A percentile compares a stretch with the other conserved stretches of the same genome.
Evolutionary conservation across 2,329 filamentous ascomycete genomes (phyloP).

Genomic region (Alternaria sp.): DNA sequence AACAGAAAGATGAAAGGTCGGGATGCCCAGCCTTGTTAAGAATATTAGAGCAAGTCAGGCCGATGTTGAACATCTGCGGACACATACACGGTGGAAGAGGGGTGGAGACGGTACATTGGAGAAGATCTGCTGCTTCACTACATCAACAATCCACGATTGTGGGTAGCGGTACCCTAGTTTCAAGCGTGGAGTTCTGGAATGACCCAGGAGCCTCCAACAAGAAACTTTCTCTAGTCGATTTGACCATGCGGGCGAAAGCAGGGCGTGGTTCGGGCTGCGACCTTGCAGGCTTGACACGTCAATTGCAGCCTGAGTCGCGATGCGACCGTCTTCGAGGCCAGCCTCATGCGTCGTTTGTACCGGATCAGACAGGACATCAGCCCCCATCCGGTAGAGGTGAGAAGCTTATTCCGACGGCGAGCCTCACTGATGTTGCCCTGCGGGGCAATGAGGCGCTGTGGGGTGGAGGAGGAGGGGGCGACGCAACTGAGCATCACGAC

Average conservation of each 20-base stretch:
- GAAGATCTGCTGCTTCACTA: constrained; percentile 39
- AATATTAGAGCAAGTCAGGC: constrained; percentile 68
- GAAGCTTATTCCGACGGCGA: constrained; percentile 35
- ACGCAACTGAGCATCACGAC: constrained; percentile 25
- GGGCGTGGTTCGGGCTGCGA: constrained; percentile 46
- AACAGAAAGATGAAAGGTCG: constrained; percentile 40
- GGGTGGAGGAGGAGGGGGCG: constrained; percentile 24
- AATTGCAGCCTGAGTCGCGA: constrained; percentile 28
- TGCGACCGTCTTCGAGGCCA: constrained; percentile 27
- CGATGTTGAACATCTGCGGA: constrained; percentile 72
- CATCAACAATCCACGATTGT: constrained; percentile 7
- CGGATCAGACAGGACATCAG: constrained; percentile 13
- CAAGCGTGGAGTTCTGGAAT: constrained; percentile 60
- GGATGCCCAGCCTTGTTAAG: constrained; percentile 69
- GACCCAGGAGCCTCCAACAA: constrained; percentile 66
- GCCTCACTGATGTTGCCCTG: constrained; percentile 29
- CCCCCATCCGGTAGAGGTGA: constrained; percentile 33
- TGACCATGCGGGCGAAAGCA: constrained; percentile 58
- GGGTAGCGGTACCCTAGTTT: constrained; percentile 54
- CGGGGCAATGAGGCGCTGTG: constrained; percentile 34
- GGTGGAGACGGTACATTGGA: constrained; percentile 69
- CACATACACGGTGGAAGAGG: constrained; percentile 76
- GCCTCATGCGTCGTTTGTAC: constrained; percentile 22
- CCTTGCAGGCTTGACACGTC: constrained; percentile 38
- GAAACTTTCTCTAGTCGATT: constrained; percentile 70